Evolutionary conservation across 1,284 basidiomycete species (phyloP).

Genomic region (Cutaneotrichosporon mucoides): DNA sequence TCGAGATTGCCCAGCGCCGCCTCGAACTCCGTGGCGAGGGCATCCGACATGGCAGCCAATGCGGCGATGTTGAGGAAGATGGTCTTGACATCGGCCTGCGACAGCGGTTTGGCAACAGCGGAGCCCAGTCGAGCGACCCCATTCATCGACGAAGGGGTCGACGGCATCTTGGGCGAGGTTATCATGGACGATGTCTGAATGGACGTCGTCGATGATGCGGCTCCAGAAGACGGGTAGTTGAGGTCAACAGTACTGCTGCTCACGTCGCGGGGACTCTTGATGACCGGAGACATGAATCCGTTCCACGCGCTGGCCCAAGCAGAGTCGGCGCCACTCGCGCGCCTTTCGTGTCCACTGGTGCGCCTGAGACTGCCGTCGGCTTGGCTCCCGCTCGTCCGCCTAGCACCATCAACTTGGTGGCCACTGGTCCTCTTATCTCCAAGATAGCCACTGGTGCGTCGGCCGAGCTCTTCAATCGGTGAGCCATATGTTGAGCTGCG

Average conservation of each 20-base stretch:
- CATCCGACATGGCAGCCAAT: constrained; percentile 66
- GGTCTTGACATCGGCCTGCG: constrained; percentile 63
- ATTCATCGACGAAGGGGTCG: constrained; percentile 3
- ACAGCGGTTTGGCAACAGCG: constrained; percentile 56
- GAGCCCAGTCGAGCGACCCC: constrained; percentile 6
- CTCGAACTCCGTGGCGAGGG: constrained; percentile 54
- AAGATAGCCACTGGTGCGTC: not conserved
- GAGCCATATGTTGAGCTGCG: constrained; percentile 15
- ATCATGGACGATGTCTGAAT: constrained; percentile 12
- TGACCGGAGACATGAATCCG: constrained; percentile 12
- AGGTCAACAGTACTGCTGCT: constrained; percentile 5
- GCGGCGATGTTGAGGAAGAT: constrained; percentile 78
- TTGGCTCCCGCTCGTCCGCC: not conserved
- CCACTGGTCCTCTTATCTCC: not conserved
- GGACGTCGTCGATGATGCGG: constrained; percentile 3
- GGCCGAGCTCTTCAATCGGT: constrained; percentile 3
- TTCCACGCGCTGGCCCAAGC: constrained; percentile 13
- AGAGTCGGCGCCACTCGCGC: constrained; percentile 14
- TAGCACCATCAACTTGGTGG: not conserved
- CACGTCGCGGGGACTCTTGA: constrained; percentile 9
- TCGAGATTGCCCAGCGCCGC: constrained; percentile 40
- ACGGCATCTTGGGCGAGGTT: constrained; percentile 4
- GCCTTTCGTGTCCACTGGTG: constrained; percentile 13
- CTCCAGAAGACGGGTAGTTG: constrained; percentile 3
- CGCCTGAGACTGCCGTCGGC: not conserved